Base-by-base conservation (phyloP, 371 early-diverging fungal genomes). In the Entomophthora muscae region DNA sequence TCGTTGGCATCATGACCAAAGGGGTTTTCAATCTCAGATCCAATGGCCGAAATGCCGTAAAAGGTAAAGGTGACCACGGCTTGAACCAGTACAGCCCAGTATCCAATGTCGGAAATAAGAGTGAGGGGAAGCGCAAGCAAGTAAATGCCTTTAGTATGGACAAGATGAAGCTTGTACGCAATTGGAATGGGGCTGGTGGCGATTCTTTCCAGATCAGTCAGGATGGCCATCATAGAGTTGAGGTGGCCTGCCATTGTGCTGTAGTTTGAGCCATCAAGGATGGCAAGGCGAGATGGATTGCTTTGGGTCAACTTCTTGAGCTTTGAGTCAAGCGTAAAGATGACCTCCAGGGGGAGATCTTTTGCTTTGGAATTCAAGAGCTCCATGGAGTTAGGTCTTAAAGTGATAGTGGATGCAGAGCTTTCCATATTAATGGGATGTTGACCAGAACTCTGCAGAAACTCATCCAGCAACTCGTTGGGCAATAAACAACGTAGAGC, bases 171-270 rank as follows among this genome's bases (percentile, higher is more conserved):
- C 28, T 73, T 68, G 68, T 89, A 90, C 12, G 88, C 88, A 61
- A 83, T 56, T 0, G 91, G 91, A 57, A 89, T 83, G 7, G 91
- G 91, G 1, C 87, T 83, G 53, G 72, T 73, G n/a, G 81, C 70
- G 63, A 90, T 85, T 23, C 91, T 76, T 72, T 88, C 86, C 32
- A 63, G 26, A 56, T 23, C 12, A 10, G 61, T 32, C 13, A 61
- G 42, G 13, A 12, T 23, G 32, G 61, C 27, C 27, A 61, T 26
- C 61, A 61, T 61, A 42, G 61, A 22, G 26, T 51, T 12, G 42
- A 31, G 42, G 17, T 42, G 42, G 1, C 21, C 21, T 12, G 31
- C 32, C 23, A 61, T 61, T 22, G 23, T 30, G 10, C 27, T 30
- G 7, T 13, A 10, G 22, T 51, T 42, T 23, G 2, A 12, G 3